These are phyloP conservation scores for Tetrapyrgos nigripes DNA, from an alignment of 1,284 basidiomycete genomes.

Conservation along the genomic window DNA sequence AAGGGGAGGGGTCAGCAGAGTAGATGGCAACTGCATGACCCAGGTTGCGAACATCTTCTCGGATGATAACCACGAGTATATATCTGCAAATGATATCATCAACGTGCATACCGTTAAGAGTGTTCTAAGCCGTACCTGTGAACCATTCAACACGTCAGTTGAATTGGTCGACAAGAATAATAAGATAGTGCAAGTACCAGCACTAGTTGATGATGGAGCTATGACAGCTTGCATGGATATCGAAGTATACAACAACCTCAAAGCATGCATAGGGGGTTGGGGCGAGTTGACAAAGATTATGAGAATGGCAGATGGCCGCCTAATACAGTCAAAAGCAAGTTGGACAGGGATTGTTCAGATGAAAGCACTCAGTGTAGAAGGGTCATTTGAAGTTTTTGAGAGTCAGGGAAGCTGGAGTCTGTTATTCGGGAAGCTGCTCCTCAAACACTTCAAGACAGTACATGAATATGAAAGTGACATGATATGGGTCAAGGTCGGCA, in stretches of 20 bases:
- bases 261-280: slow-evolving; percentile 18
- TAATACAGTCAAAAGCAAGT: slow-evolving; percentile 26
- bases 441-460: slow-evolving; percentile 24
- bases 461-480: slow-evolving; percentile 34
- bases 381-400: slow-evolving; percentile 38
- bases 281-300: slow-evolving; percentile 22
- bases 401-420: slow-evolving; percentile 36
- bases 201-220: slow-evolving; percentile 35
- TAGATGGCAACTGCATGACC: no score
- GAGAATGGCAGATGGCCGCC: slow-evolving; percentile 35
- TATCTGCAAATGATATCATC: slow-evolving; percentile 1
- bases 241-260: slow-evolving; percentile 21
- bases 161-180: background rate
- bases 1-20: slow-evolving; percentile 7
- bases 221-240: slow-evolving; percentile 34
- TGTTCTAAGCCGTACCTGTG: no score
- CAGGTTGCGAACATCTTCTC: no score
- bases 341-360: slow-evolving; percentile 33
- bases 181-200: slow-evolving; percentile 9
- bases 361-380: slow-evolving; percentile 15
- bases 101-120: slow-evolving; percentile 6
- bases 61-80: background rate
- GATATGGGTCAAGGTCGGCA: background rate
- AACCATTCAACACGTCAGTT: background rate
- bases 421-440: slow-evolving; percentile 38